These are phyloP conservation scores for Peniophora sp. DNA, from an alignment of 1,284 basidiomycete genomes.

Conservation along the genomic window DNA sequence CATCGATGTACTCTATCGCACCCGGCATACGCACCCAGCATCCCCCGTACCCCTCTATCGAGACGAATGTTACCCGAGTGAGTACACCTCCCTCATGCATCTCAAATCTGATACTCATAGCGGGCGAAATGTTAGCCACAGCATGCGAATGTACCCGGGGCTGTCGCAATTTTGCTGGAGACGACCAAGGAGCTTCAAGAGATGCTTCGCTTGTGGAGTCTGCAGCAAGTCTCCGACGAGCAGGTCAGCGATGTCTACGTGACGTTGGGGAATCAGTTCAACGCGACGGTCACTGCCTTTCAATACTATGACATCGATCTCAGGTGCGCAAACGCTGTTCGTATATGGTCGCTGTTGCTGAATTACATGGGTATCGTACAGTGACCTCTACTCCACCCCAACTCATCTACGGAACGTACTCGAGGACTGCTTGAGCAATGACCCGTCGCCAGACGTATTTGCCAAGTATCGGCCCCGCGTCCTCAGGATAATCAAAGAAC, in stretches of 20 bases:
- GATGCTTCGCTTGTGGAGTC: conserved; percentile 71
- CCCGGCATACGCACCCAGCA: conserved; percentile 6
- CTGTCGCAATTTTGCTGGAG: conserved; percentile 80
- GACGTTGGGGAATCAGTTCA: conserved; percentile 89
- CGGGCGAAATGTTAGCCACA: conserved; percentile 4
- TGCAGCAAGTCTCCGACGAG: conserved; percentile 57
- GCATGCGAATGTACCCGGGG: conserved; percentile 40
- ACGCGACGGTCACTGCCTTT: conserved; percentile 78
- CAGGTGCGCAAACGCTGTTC: conserved; percentile 41
- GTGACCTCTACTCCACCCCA: conserved; percentile 81
- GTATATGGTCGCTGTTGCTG: conserved; percentile 1
- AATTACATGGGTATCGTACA: conserved; percentile 24
- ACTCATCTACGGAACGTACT: conserved; percentile 75
- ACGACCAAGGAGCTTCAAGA: conserved; percentile 86
- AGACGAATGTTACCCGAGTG: conserved; percentile 9
- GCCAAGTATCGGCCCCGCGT: conserved; percentile 76
- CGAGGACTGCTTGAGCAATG: conserved; percentile 82
- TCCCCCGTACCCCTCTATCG: conserved; percentile 9
- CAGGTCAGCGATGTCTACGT: conserved; percentile 93
- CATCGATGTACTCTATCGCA: neutral
- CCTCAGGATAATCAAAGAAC: conserved; percentile 69
- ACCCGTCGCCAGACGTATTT: conserved; percentile 67
- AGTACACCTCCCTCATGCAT: neutral
- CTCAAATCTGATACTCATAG: neutral
- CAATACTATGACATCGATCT: conserved; percentile 72